Evolutionary conservation across 805 yeast species (phyloP), one percentile per base, ranked within the genome.

Genomic region (Saturnispora sekii): DNA sequence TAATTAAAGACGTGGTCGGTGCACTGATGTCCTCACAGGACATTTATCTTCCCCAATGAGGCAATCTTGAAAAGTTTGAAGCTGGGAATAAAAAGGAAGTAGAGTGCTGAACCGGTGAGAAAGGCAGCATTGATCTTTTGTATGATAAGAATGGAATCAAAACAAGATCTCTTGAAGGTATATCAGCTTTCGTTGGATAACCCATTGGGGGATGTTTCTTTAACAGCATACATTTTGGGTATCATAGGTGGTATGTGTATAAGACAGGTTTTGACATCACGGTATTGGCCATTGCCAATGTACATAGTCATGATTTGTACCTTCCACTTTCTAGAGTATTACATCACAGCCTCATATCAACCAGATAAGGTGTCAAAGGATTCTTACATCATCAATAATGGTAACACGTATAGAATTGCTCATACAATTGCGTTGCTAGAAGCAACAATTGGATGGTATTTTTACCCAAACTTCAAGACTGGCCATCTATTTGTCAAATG

Each of bases 301-400:
- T 87, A 84, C 58, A 47, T 82, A 9, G 59, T 70, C 10, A 59
- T 74, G 1, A 58, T 84, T 9, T 60, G 81, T 3, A 26, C 71
- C 0, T 93, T 90, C 64, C 97, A 93, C 60, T 74, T 84, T 53
- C 59, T 85, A 16, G 98, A 93, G 64, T 93, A 81, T 59, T 76
- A 73, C 55, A 73, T 79, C 34, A 93, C 98, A 0, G 88, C 95
- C 0, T 64, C 67, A 42, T 87, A 70, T 63, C 88, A 90, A 56
- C 70, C 79, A 3, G 60, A 68, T 4, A 78, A 80, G 55, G 82
- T 81, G 1, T 79, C 77, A 35, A 72, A 72, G 45, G 87, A 84
- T 53, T 87, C 89, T 0, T 84, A 77, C 54, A 65, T 84, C 40
- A 60, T 84, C 40, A 72, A 74, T 46, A 84, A 84, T 54, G 88